These are phyloP conservation scores for Tagetes patula DNA, from an alignment of 129 eudicot species.

Conservation along the genomic window DNA sequence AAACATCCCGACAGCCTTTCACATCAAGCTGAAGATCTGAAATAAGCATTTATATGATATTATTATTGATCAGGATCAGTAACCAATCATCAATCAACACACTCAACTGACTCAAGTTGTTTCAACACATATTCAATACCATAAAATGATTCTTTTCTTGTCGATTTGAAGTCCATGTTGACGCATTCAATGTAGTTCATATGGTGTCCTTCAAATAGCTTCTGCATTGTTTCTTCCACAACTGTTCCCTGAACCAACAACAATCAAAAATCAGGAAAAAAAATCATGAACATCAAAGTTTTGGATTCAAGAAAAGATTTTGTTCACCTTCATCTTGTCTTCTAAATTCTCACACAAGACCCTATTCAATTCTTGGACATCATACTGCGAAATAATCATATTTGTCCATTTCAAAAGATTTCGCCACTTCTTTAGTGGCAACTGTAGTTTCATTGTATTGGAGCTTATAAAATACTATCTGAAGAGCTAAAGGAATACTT, in stretches of 20 bases:
- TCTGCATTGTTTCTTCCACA: slow-evolving; percentile 96
- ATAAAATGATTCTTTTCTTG: slow-evolving; percentile 95
- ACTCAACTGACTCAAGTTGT: slow-evolving; percentile 13
- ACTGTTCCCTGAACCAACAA: slow-evolving; percentile 76
- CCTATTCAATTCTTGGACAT: slow-evolving; percentile 94
- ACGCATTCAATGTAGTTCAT: slow-evolving; percentile 95
- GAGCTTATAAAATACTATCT: slow-evolving; percentile 90
- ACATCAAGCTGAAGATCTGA: slow-evolving; percentile 97
- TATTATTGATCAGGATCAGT: not conserved
- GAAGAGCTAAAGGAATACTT: slow-evolving; percentile 91
- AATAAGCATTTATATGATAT: slow-evolving; percentile 17
- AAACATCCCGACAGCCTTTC: slow-evolving; percentile 91
- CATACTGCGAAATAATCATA: slow-evolving; percentile 98
- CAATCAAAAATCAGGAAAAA: slow-evolving; percentile 21
- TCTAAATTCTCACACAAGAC: slow-evolving; percentile 93
- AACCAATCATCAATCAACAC: slow-evolving; percentile 3
- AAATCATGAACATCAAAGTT: not conserved
- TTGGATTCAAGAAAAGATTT: not conserved
- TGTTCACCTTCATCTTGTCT: slow-evolving; percentile 92
- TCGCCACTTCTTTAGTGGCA: slow-evolving; percentile 88
- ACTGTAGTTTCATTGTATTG: slow-evolving; percentile 93
- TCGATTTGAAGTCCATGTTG: slow-evolving; percentile 85
- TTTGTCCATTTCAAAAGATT: slow-evolving; percentile 98
- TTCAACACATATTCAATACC: slow-evolving; percentile 45
- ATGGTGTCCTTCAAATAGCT: slow-evolving; percentile 94